These are phyloP conservation scores for Stromatinia cepivora DNA, from an alignment of 2,329 filamentous ascomycete species.

Conservation along the genomic window DNA sequence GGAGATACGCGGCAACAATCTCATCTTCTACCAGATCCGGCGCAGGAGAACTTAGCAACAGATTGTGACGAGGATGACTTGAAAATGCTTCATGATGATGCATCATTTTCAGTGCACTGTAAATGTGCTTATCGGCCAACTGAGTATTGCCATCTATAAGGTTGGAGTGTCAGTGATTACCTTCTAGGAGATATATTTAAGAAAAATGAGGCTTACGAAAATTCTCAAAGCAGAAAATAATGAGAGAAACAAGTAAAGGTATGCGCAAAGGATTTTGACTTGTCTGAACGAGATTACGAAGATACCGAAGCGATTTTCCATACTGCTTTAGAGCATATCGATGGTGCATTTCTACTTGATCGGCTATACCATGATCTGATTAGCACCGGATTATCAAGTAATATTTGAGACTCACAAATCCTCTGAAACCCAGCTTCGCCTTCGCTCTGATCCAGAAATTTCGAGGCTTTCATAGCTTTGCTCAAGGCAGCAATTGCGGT, in stretches of 20 bases:
- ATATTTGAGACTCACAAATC: conserved; percentile 10
- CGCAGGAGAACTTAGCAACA: conserved; percentile 11
- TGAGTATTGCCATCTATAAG: conserved; percentile 25
- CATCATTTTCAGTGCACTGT: conserved; percentile 30
- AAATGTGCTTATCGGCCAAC: conserved; percentile 27
- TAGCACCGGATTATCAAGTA: background rate
- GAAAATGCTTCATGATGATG: conserved; percentile 21
- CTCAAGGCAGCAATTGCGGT: conserved; percentile 31
- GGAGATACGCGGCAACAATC: conserved; percentile 30
- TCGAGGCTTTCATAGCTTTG: conserved; percentile 25
- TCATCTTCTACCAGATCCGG: conserved; percentile 29
- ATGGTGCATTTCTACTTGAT: conserved; percentile 26
- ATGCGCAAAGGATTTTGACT: conserved; percentile 29
- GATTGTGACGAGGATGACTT: conserved; percentile 8
- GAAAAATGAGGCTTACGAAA: conserved; percentile 15
- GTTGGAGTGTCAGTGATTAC: background rate
- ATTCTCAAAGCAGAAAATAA: conserved; percentile 35
- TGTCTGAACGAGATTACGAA: conserved; percentile 21
- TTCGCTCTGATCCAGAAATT: background rate
- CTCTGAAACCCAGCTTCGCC: conserved; percentile 9
- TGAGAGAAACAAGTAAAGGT: conserved; percentile 31
- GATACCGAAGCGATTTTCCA: conserved; percentile 28
- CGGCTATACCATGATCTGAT: background rate
- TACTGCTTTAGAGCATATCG: conserved; percentile 31
- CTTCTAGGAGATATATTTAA: background rate